Conservation (phyloP, 306 rosid species). For the Medicago truncatula region DNA sequence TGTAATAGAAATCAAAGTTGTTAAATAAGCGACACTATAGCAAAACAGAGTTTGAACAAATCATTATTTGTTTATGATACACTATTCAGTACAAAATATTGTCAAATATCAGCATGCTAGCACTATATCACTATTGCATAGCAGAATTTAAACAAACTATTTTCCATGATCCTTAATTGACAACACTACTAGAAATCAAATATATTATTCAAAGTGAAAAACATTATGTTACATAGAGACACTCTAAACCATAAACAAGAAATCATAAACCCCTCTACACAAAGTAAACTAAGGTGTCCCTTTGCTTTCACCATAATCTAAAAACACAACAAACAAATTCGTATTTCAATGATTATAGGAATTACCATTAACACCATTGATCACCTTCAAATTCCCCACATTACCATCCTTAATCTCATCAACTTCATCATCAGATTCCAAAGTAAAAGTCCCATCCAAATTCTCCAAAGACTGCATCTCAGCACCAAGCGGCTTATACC, state of each 20-base stretch:
- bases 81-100: not conserved
- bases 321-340: constrained; percentile 4
- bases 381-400: constrained; percentile 46
- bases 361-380: constrained; percentile 59
- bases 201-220: constrained; percentile 9
- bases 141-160: not conserved
- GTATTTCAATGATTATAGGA: constrained; percentile 34
- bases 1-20: too few species aligned
- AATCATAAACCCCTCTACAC: constrained; percentile 20
- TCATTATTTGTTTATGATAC: not conserved
- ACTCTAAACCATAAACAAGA: constrained; percentile 33
- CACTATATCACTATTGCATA: not conserved
- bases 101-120: not conserved
- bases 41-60: too few species aligned
- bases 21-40: too few species aligned
- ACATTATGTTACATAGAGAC: not conserved
- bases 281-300: not conserved
- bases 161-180: not conserved
- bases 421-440: constrained; percentile 70
- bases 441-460: constrained; percentile 55
- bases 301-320: not conserved
- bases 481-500: constrained; percentile 60
- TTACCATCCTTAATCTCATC: constrained; percentile 52
- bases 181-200: constrained; percentile 7
- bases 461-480: constrained; percentile 57